Evolutionary conservation across 2,329 filamentous ascomycete genomes (phyloP).

Genomic region (Trichoderma sp.): DNA sequence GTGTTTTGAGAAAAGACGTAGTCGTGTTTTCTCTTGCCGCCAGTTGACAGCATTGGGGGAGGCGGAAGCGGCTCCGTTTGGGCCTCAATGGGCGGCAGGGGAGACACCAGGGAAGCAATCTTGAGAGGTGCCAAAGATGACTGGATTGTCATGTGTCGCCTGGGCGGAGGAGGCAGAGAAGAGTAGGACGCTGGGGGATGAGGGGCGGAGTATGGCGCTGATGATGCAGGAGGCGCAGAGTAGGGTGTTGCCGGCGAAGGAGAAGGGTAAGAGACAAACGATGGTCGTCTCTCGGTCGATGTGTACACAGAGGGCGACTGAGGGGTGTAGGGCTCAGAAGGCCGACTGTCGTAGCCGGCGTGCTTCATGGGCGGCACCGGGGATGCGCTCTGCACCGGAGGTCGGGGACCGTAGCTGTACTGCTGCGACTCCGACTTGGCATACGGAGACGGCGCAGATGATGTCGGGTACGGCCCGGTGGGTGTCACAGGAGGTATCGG

Average conservation of each 20-base stretch:
- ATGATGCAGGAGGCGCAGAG: conserved; percentile 29
- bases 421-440: conserved; percentile 39
- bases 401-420: conserved; percentile 31
- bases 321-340: conserved; percentile 38
- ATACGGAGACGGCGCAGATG: conserved; percentile 41
- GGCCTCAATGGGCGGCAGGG: conserved; percentile 35
- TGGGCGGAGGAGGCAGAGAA: conserved; percentile 24
- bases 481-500: conserved; percentile 36
- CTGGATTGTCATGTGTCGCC: conserved; percentile 10
- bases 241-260: conserved; percentile 26
- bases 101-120: conserved; percentile 36
- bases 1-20: conserved; percentile 33
- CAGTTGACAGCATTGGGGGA: conserved; percentile 28
- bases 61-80: conserved; percentile 32
- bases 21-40: conserved; percentile 39
- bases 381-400: conserved; percentile 32
- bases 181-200: conserved; percentile 22
- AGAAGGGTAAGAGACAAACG: conserved; percentile 28
- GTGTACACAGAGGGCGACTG: conserved; percentile 37
- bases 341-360: conserved; percentile 39
- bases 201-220: conserved; percentile 19
- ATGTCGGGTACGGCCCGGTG: conserved; percentile 33
- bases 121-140: conserved; percentile 38
- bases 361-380: conserved; percentile 31
- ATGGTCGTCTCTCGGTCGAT: conserved; percentile 31